Evolutionary conservation across 1,139 yeast species (phyloP), one percentile per base, ranked within the genome.

Genomic region (Kluyveromyces sp.): DNA sequence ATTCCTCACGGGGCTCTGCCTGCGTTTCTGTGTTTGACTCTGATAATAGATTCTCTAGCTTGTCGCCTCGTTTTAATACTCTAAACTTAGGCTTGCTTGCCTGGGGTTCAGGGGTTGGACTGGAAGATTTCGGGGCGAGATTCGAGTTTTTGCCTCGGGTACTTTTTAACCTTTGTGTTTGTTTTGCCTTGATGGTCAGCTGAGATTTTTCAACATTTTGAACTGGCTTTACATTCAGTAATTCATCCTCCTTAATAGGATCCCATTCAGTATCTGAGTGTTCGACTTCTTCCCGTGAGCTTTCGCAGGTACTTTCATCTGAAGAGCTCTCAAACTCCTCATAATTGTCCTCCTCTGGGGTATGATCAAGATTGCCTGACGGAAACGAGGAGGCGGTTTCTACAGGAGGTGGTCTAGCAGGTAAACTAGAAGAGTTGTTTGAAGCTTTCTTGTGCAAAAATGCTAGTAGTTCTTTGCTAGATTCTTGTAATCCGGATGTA

Each of bases 111-210:
- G 31, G 35, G 9, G 26, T 22, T 22, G 26, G 6, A 9, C 26
- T 22, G 26, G 26, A 6, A 22, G 26, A 22, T 9, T 22, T 22
- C 9, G 26, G 26, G 9, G 26, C 26, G 9, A 33, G 22, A 12
- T 33, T 33, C n/a, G 28, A 20, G 7, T 16, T 16, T 31, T 38
- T 38, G 4, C 29, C 9, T 11, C 31, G 30, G 18, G 3, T 13
- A 16, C 8, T 37, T 13, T 7, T 17, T 7, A n/a, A 12, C 15
- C 7, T 17, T 28, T 15, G 25, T 3, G 7, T 33, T 7, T 12
- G n/a, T 18, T 18, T 17, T 7, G 42, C 57, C 64, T 37, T 67
- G 70, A 48, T 69, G 69, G 45, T 68, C 66, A 32, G 69, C 73
- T 44, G 67, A 66, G 34, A 57, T 52, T 15, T 18, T 38, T 35